Conservation (phyloP, 345 rosid species). For the Brassica carinata region DNA sequence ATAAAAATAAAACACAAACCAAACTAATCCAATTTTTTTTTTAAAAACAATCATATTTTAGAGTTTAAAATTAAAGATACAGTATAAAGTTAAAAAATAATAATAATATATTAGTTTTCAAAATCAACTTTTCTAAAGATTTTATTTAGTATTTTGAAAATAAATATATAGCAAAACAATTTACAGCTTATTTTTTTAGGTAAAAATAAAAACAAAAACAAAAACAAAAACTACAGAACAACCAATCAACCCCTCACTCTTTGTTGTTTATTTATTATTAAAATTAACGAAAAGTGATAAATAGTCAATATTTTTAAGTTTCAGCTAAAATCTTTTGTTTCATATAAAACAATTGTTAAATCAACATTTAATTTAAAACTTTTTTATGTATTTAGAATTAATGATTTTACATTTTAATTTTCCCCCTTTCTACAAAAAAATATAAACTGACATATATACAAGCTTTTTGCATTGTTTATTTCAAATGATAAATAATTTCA, state of each 20-base stretch:
- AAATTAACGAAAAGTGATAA: background rate
- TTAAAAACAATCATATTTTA: no score
- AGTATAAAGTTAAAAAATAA: no score
- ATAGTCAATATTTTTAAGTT: background rate
- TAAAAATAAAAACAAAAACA: background rate
- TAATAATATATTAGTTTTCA: background rate
- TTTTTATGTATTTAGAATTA: background rate
- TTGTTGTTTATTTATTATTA: background rate
- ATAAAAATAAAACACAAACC: background rate
- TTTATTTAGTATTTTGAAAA: no score
- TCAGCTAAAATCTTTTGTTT: background rate
- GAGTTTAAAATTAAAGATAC: no score
- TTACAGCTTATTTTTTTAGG: background rate
- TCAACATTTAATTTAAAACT: background rate
- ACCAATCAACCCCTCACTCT: background rate
- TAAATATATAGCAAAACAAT: background rate
- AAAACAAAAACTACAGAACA: background rate
- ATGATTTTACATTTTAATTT: background rate
- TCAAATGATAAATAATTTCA: background rate
- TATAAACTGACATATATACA: background rate
- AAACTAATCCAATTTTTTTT: background rate
- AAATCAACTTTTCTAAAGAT: no score
- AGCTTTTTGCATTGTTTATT: background rate
- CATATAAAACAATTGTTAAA: background rate
- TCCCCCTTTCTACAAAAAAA: background rate